Conservation (phyloP, 1,284 basidiomycete genomes). For the Austroboletus novae-zelandiae region DNA sequence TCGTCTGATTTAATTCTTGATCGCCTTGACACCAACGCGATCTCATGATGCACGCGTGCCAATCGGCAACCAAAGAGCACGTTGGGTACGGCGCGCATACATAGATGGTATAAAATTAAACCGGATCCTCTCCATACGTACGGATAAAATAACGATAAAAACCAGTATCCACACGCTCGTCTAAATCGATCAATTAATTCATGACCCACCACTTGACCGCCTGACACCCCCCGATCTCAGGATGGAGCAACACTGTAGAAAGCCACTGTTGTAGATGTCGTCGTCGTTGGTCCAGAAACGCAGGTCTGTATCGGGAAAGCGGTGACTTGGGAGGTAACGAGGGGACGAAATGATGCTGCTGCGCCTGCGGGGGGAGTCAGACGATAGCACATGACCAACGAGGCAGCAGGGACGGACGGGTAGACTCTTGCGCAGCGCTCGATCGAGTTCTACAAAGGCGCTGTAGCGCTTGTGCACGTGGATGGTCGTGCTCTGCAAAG, state of each 20-base stretch:
- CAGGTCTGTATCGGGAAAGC: slow-evolving; percentile 62
- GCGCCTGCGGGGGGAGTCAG: slow-evolving; percentile 30
- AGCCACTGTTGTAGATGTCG: slow-evolving; percentile 68
- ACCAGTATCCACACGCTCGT: too few relatives aligned
- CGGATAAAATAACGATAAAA: too few relatives aligned
- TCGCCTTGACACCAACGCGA: too few relatives aligned
- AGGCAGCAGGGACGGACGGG: slow-evolving; percentile 41
- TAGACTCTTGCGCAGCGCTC: slow-evolving; percentile 48
- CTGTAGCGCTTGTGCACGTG: slow-evolving; percentile 71
- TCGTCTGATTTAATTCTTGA: too few relatives aligned
- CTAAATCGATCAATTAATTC: slow-evolving; percentile 41
- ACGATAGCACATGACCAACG: too few relatives aligned
- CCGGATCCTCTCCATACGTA: too few relatives aligned
- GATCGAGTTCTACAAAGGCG: slow-evolving; percentile 60
- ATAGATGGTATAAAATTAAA: too few relatives aligned
- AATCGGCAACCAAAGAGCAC: too few relatives aligned
- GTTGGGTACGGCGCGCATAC: too few relatives aligned
- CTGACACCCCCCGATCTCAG: slow-evolving; percentile 64
- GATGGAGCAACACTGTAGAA: slow-evolving; percentile 62
- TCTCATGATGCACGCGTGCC: too few relatives aligned
- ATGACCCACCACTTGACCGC: slow-evolving; percentile 67
- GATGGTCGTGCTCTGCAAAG: slow-evolving; percentile 53
- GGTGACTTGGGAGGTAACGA: slow-evolving; percentile 69
- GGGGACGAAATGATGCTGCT: slow-evolving; percentile 53
- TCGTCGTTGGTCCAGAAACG: slow-evolving; percentile 70